Percentiles rank a stretch among this genome's conserved stretches.
Evolutionary conservation across 2,329 filamentous ascomycete genomes (phyloP).

Genomic region (Falciphora oryzae): DNA sequence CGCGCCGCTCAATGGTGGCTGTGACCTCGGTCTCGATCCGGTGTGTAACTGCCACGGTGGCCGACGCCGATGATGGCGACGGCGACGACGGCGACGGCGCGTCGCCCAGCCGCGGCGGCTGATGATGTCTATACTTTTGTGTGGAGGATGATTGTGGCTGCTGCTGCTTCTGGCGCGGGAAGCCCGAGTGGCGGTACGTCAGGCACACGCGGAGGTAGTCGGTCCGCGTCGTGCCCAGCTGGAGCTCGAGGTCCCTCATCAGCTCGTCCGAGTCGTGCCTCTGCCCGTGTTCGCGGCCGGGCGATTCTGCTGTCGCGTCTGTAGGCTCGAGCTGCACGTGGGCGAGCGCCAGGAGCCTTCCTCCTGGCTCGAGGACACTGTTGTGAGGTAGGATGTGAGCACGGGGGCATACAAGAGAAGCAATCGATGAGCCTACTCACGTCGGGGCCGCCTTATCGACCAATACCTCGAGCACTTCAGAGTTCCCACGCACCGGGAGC

Average conservation of each 20-base stretch:
- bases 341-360: slow-evolving; percentile 37
- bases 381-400: not conserved
- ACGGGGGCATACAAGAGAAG: not conserved
- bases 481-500: slow-evolving; percentile 33
- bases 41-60: slow-evolving; percentile 16
- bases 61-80: not conserved
- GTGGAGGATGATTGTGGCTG: not conserved
- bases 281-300: slow-evolving; percentile 14
- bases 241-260: slow-evolving; percentile 52
- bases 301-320: slow-evolving; percentile 18
- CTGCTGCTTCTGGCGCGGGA: slow-evolving; percentile 30
- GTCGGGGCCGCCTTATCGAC: slow-evolving; percentile 36
- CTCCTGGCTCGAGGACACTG: slow-evolving; percentile 6
- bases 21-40: slow-evolving; percentile 46
- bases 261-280: slow-evolving; percentile 45
- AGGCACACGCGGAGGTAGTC: slow-evolving; percentile 48
- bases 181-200: slow-evolving; percentile 51
- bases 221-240: slow-evolving; percentile 43
- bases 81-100: not conserved
- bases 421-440: slow-evolving; percentile 22
- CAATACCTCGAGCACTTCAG: slow-evolving; percentile 38
- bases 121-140: not conserved
- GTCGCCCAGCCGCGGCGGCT: not conserved
- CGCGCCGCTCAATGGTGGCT: slow-evolving; percentile 44
- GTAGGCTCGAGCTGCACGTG: slow-evolving; percentile 32